phyloP scores from a whole-genome alignment of 75 land plant genomes.

The Selaginella moellendorffii region DNA sequence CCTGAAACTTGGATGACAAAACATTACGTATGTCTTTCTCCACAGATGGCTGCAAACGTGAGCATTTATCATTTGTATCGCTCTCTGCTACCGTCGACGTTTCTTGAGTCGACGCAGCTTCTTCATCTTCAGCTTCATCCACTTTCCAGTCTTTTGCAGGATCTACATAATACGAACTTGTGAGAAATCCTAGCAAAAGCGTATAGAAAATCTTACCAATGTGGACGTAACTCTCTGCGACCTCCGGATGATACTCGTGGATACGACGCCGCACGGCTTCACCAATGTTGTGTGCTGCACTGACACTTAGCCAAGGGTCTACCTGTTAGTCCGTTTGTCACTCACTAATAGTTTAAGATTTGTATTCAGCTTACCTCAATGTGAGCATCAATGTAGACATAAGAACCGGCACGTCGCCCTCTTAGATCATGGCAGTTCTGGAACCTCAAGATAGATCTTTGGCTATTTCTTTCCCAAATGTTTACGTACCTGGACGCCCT shows the following conservation, averaged over 20 bases:
- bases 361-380: too few species aligned
- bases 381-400: slow-evolving; percentile 73
- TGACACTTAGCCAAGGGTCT: slow-evolving; percentile 83
- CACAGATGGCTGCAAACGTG: neutral
- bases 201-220: slow-evolving; percentile 39
- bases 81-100: neutral
- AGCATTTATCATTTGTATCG: neutral
- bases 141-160: neutral
- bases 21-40: neutral
- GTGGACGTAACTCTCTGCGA: slow-evolving; percentile 83
- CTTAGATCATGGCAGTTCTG: slow-evolving; percentile 79
- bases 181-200: too few species aligned
- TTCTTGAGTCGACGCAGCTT: too few species aligned
- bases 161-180: neutral
- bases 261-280: slow-evolving; percentile 62
- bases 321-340: slow-evolving; percentile 62
- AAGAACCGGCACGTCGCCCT: slow-evolving; percentile 80
- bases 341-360: too few species aligned
- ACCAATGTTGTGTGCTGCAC: slow-evolving; percentile 84
- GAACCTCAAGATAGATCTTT: neutral
- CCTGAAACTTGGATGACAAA: neutral
- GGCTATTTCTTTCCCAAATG: too few species aligned
- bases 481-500: slow-evolving; percentile 61
- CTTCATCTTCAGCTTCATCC: neutral
- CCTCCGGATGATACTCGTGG: slow-evolving; percentile 45